Conservation (phyloP, 768 basidiomycete genomes). For the Pulveroboletus sp. region DNA sequence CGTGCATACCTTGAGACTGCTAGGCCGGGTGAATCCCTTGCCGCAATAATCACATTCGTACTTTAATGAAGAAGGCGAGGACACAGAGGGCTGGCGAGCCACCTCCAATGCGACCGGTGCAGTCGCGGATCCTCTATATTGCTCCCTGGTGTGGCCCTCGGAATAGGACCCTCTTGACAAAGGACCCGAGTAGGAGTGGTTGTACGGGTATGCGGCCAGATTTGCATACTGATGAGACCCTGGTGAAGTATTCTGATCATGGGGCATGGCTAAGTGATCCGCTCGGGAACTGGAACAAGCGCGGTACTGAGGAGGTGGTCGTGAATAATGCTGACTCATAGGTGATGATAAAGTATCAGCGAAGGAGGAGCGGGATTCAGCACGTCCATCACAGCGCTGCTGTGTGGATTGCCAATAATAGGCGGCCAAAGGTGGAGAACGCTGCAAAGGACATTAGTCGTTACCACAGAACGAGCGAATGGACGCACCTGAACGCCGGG, state of each 20-base stretch:
- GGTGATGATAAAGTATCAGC: slow-evolving; percentile 24
- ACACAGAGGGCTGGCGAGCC: slow-evolving; percentile 14
- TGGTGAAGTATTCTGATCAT: slow-evolving; percentile 25
- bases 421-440: slow-evolving; percentile 15
- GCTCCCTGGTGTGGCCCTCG: slow-evolving; percentile 11
- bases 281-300: slow-evolving; percentile 27
- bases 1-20: slow-evolving; percentile 65
- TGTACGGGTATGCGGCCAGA: slow-evolving; percentile 19
- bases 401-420: slow-evolving; percentile 22
- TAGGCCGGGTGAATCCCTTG: slow-evolving; percentile 78
- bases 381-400: slow-evolving; percentile 25
- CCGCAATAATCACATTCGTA: slow-evolving; percentile 78
- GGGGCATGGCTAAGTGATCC: slow-evolving; percentile 23
- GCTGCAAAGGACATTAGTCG: slow-evolving; percentile 15
- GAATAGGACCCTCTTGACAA: too few species aligned
- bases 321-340: slow-evolving; percentile 20
- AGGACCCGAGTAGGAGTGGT: slow-evolving; percentile 11
- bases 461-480: not conserved
- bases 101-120: slow-evolving; percentile 9
- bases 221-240: slow-evolving; percentile 25
- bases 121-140: slow-evolving; percentile 14
- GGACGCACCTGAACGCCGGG: slow-evolving; percentile 30
- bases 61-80: slow-evolving; percentile 40
- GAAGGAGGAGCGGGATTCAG: slow-evolving; percentile 12
- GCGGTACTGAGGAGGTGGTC: slow-evolving; percentile 17